Evolutionary conservation across 305 asterid genomes (phyloP).

Genomic region (Solanum aculeatissimum): DNA sequence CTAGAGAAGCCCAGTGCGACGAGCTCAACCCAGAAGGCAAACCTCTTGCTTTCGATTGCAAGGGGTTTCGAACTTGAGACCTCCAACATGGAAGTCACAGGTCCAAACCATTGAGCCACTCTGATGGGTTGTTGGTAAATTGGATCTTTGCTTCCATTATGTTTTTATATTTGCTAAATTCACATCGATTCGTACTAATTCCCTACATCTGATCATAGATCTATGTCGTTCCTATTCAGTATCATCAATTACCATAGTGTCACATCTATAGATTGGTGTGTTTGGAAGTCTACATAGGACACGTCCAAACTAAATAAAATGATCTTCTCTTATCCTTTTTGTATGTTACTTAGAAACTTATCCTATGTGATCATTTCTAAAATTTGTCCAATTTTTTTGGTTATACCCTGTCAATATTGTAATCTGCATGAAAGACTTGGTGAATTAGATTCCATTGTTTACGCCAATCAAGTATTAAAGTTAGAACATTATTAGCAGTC

Average conservation of each 20-base stretch:
- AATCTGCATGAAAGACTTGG: background rate
- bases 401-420: background rate
- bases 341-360: background rate
- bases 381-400: background rate
- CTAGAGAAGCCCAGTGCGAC: too few relatives aligned
- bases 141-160: background rate
- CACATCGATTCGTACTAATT: background rate
- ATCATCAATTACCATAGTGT: background rate
- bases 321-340: background rate
- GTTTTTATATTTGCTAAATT: background rate
- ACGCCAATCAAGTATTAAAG: background rate
- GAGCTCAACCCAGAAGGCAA: too few relatives aligned
- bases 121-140: background rate
- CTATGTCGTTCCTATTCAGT: background rate
- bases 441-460: background rate
- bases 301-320: background rate
- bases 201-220: background rate
- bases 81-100: too few relatives aligned
- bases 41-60: too few relatives aligned
- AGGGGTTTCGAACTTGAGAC: too few relatives aligned
- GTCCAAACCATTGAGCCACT: too few relatives aligned
- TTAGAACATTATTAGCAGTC: background rate
- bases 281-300: background rate
- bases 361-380: background rate
- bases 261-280: background rate